Base-by-base conservation (phyloP, 768 basidiomycete species). In the Suillus alpinus region DNA sequence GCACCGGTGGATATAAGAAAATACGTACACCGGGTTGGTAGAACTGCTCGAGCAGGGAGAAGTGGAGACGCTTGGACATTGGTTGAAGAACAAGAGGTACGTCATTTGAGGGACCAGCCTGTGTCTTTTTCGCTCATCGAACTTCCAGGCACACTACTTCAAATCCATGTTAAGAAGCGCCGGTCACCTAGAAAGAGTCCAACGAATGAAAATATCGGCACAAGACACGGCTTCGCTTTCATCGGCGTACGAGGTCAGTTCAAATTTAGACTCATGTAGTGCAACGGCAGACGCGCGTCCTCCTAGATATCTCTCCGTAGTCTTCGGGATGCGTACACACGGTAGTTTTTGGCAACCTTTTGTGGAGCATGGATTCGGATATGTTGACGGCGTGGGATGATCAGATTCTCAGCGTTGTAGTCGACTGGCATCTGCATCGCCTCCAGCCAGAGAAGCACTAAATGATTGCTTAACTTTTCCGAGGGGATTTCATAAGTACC, bases 1-100 rank as follows among this genome's bases (percentile, higher is more conserved):
- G 88, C 86, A 2, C 95, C 97, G 9, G 83, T 97, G n/a, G 97
- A 98, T 72, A 95, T 98, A 85, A 84, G 94, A 56, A 98, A 98
- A 73, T 99, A 99, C 69, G 92, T 99, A 12, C 97, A 99, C 73
- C 89, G 97, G 57, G 96, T 95, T 9, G 97, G 97, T 23, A 83
- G 97, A 47, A 98, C 97, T 6, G 97, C 97, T 3, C 84, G 97
- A 56, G 97, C 97, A 3, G 97, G 97, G 8, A 81, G 91, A 50
- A 75, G 77, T 23, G 97, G 97, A 6, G 85, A 91, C 64, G 95
- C 95, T 2, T 99, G 96, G 96, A 91, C 91, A 2, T 75, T 98
- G 67, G 92, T 98, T 7, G 97, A 98, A 77, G 91, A 94, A 71
- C 95, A 97, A 71, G 92, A 94, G 82, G 91, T 88, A 41, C 9